Evolutionary conservation across 2,329 filamentous ascomycete species (phyloP).

Genomic region (Lasiodiplodia sp.): DNA sequence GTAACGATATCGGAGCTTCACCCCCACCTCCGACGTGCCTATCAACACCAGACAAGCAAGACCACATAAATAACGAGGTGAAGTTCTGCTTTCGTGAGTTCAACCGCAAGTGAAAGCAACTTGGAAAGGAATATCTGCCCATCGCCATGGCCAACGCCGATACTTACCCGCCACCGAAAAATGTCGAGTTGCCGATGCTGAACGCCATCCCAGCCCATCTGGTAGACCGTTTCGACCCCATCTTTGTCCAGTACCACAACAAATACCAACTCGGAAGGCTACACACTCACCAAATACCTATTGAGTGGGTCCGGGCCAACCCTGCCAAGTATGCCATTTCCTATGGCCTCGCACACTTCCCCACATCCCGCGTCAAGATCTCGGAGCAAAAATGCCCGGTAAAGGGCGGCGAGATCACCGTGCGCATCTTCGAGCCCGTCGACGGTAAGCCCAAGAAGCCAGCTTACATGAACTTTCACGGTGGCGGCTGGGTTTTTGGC

Average conservation of each 20-base stretch:
- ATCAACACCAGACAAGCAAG: not conserved
- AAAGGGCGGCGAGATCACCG: conserved; percentile 20
- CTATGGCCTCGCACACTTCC: conserved; percentile 24
- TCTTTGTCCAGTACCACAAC: conserved; percentile 25
- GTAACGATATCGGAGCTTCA: conserved; percentile 8
- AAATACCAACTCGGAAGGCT: conserved; percentile 25
- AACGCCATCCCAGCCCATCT: conserved; percentile 27
- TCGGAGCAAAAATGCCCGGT: conserved; percentile 27
- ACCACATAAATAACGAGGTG: not conserved
- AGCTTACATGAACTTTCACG: conserved; percentile 42
- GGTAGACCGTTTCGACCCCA: conserved; percentile 23
- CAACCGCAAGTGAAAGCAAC: not conserved
- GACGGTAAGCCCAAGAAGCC: conserved; percentile 16
- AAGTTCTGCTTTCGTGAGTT: not conserved
- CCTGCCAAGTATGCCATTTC: conserved; percentile 27
- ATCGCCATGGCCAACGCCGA: conserved; percentile 24
- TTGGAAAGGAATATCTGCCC: not conserved
- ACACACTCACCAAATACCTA: conserved; percentile 25
- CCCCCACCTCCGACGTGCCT: conserved; percentile 9
- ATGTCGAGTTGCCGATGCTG: conserved; percentile 15
- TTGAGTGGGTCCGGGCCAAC: conserved; percentile 26
- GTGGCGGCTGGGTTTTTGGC: conserved; percentile 49
- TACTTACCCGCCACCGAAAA: conserved; percentile 15
- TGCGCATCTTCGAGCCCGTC: conserved; percentile 25
- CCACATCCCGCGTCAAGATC: conserved; percentile 17